Evolutionary conservation across 148 eudicot species (phyloP), one percentile per base, ranked within the genome.

Genomic region (Mesembryanthemum crystallinum): DNA sequence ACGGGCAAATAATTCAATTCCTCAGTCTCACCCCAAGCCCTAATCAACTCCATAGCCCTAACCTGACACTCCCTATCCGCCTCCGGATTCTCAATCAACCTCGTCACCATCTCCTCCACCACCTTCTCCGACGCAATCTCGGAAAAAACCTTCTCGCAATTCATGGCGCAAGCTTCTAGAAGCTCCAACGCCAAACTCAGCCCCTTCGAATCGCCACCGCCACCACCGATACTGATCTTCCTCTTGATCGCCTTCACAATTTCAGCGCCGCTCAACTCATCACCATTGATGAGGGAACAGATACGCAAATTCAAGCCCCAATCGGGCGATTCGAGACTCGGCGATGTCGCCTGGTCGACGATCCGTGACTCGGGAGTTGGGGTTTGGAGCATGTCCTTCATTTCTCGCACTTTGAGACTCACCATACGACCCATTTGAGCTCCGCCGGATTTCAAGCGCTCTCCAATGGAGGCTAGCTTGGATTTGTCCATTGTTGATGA

Each of bases 61-160:
- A 66, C 82, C 27, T 85, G 77, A 64, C 76, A 69, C 84, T 83
- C 97, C 4, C 74, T 75, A 64, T 87, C 94, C 25, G 85, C 85
- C 77, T 76, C 72, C 21, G 81, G 76, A 74, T 88, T 88, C 32
- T 90, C 92, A 58, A 92, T 85, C 82, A 94, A 8, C 82, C 55
- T 83, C 24, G 82, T 89, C 25, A 80, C 79, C 93, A 94, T 89
- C 78, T 94, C 98, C n/a, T 94, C 98, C 82, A 92, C 76, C 66
- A 94, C 83, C 76, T 88, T 94, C 86, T 94, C 97, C 66, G 98
- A 89, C 68, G 97, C 97, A 51, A 94, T 91, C 80, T 90, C 97
- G 6, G 98, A 90, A 54, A 92, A 90, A 59, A 94, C 96, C 84
- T 92, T 92, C 81, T 94, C 98, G 61, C 98, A 94, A 55, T 94